Evolutionary conservation across 805 yeast species (phyloP), one percentile per base, ranked within the genome.

Genomic region (Ogataea pignaliae): DNA sequence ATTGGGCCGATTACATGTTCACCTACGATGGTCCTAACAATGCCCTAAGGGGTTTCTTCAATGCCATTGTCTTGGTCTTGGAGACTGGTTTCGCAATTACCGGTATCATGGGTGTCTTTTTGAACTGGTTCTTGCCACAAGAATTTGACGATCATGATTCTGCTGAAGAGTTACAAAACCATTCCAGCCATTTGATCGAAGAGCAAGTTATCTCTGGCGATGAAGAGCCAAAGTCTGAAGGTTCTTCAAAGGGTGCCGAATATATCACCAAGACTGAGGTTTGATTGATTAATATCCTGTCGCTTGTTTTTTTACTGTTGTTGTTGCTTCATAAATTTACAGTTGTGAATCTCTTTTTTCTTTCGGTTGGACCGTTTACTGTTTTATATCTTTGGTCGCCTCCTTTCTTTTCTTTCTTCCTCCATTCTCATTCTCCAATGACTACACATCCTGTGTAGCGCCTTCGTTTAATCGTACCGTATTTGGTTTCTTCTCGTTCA

Each of bases 51-150:
- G 81, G 81, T 34, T 76, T 77, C 65, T 65, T 67, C 45, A 66
- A 75, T 53, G 81, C 82, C 38, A 75, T 76, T 41, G 64, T 71
- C 16, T 68, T 76, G 52, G 79, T 77, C 34, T 70, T 76, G 78
- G 80, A 76, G 57, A 75, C 80, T 29, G 79, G 81, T 21, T 77
- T 75, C 49, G 81, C 82, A 15, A 66, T 76, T 39, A 65, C 81
- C 21, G 82, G 82, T 13, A 70, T 77, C 53, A 29, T 76, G 40
- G 81, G 79, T 36, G 73, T 76, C 29, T 63, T 76, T 26, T 60
- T 77, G 34, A 76, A 76, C 60, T 58, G 75, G 43, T 14, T 73
- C 15, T 54, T 76, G 37, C 79, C 80, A 10, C 79, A 75, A 55
- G 72, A 74, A 33, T 50, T 54, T 21, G 81, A 76, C 55, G 78